Evolutionary conservation across 108 stramenopile species (phyloP), one percentile per base, ranked within the genome.

Genomic region (Epipyxis sp.): DNA sequence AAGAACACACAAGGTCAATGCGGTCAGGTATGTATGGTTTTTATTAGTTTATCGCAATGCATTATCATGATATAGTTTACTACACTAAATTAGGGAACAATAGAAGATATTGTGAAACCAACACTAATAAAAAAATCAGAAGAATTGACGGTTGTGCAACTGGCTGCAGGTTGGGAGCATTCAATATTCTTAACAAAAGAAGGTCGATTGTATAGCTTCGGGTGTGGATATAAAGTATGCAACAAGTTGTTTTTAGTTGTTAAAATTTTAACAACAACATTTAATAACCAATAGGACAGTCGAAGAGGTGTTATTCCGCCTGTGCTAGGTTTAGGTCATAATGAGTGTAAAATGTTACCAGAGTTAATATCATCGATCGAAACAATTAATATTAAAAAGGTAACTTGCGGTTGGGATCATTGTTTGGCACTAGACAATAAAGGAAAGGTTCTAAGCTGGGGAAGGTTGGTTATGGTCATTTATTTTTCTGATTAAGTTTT

Each of bases 331-430:
- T 29, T 76, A 43, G 78, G 69, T 34, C 69, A n/a, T 78, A 40
- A 72, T 41, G 1, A 42, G 82, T 80, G 79, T 44, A 29, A 40
- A 16, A 40, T 30, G 42, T 27, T 25, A n/a, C 57, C 76, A 25
- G 57, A 77, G 58, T 25, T 13, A 20, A 25, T 77, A 30, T 10
- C 58, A 3, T 54, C 76, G 2, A 59, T 59, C 61, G 57, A 77
- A 34, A 35, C 34, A 6, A 54, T 54, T 62, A 20, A 2, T 59
- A 80, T 80, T 35, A 27, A 39, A n/a, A 44, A 30, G 46, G 44
- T 84, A 32, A 69, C 83, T 20, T 78, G 78, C 20, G 85, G 85
- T 27, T 86, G 85, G 85, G 69, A 86, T 34, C 85, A 86, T 57
- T 84, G 85, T 78, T 30, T 84, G 43, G 83, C 78, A 1, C 76